Base-by-base conservation (phyloP, 2,329 filamentous ascomycete genomes). In the Diaporthe vexans region DNA sequence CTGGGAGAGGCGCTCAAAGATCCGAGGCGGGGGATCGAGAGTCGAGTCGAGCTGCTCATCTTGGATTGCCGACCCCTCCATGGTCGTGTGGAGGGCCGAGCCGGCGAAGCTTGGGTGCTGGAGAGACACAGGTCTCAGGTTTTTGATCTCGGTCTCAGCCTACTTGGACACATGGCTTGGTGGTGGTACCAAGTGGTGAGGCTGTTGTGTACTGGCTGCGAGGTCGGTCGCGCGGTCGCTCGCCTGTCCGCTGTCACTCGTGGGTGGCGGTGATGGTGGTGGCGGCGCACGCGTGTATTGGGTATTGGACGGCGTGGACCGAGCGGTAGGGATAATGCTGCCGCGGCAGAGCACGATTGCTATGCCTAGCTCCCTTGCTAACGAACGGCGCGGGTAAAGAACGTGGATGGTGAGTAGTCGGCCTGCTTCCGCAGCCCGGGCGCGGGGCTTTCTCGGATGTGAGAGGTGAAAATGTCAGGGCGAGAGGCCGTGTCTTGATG, bases 1-100 rank as follows among this genome's bases (percentile, higher is more conserved):
- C 81, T 94, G 92, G 76, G 90, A 88, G 77, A 95, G 87, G 68
- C 94, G 90, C 81, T 95, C 93, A 78, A 92, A 93, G 71, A 95
- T 88, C 79, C 92, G 90, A 77, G 88, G 86, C 57, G 92, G 93
- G 74, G 92, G 91, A 81, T 91, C 90, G 79, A 90, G 85, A 78
- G 86, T 83, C 72, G 74, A 76, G 68, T 72, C 68, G 67, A 69
- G 48, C 82, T 91, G 88, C 80, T 90, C 88, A 78, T 83, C 82
- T 82, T 85, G 82, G 81, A 85, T 82, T 77, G 83, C 82, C 80
- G 84, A 82, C 81, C 85, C 84, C 82, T 90, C 88, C 89, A 90
- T 90, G 79, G 78, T 85, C 82, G 63, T 69, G 74, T 72, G 72
- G 56, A 35, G 63, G 43, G 57, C 56, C 35, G 56, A 58, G 68